Percentiles rank a stretch among this genome's conserved stretches.
phyloP scores from a whole-genome alignment of 805 yeast genomes.

The Phaffomyces opuntiae region DNA sequence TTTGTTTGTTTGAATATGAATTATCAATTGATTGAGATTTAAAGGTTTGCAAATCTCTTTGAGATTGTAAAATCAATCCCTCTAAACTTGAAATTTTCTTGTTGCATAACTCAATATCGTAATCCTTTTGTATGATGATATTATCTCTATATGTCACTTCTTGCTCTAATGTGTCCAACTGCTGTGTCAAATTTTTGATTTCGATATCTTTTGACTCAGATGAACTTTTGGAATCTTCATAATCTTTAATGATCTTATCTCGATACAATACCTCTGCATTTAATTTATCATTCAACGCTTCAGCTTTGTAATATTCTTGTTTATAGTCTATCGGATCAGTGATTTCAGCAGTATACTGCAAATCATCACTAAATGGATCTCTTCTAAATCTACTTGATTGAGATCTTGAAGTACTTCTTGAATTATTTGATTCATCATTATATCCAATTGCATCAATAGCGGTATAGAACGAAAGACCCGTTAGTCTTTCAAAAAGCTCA shows the following conservation, averaged over 20 bases:
- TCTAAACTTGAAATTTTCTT: slow-evolving; percentile 6
- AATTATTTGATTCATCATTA: not conserved
- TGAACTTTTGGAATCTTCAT: slow-evolving; percentile 12
- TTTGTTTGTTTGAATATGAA: slow-evolving; percentile 2
- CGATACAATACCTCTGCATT: slow-evolving; percentile 20
- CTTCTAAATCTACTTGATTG: not conserved
- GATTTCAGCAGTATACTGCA: slow-evolving; percentile 4
- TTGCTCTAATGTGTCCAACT: slow-evolving; percentile 13
- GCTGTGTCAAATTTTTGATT: slow-evolving; percentile 4
- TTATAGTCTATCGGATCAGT: slow-evolving; percentile 13
- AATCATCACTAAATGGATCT: slow-evolving; percentile 3
- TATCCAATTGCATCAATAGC: slow-evolving; percentile 17
- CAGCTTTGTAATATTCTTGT: slow-evolving; percentile 16
- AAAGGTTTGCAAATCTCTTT: slow-evolving; percentile 9
- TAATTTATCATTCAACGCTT: slow-evolving; percentile 13
- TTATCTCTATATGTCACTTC: slow-evolving; percentile 20
- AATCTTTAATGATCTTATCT: slow-evolving; percentile 17
- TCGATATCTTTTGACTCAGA: slow-evolving; percentile 5
- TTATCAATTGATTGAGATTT: slow-evolving; percentile 1
- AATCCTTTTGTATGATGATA: slow-evolving; percentile 13
- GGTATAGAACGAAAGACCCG: slow-evolving; percentile 26
- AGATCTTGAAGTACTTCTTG: not conserved
- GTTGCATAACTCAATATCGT: slow-evolving; percentile 7
- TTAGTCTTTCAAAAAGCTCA: slow-evolving; percentile 24
- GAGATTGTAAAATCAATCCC: slow-evolving; percentile 1